Percentiles rank a stretch among this genome's conserved stretches.
These are phyloP conservation scores for Diaporthe vaccinii DNA, from an alignment of 2,329 filamentous ascomycete genomes.

Conservation along the genomic window DNA sequence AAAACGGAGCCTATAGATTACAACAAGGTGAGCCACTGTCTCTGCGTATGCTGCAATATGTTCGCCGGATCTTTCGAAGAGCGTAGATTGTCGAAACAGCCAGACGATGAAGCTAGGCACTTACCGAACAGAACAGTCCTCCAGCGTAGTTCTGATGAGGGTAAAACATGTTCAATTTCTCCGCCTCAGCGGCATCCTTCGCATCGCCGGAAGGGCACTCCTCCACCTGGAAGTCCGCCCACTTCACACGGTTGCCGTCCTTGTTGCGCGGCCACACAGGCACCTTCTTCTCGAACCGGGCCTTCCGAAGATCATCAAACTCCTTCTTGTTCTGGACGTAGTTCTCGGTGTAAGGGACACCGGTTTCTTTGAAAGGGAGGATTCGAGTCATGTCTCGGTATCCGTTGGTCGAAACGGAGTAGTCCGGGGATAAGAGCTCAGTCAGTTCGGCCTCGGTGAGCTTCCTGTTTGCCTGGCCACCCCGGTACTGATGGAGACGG, in stretches of 20 bases:
- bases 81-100: too few relatives aligned
- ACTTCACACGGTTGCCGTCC: background rate
- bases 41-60: background rate
- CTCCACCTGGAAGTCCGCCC: background rate
- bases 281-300: background rate
- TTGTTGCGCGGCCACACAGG: background rate
- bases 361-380: background rate
- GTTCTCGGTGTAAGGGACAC: constrained; percentile 5
- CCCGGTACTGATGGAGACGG: background rate
- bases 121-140: constrained; percentile 9
- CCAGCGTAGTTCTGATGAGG: constrained; percentile 13
- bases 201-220: background rate
- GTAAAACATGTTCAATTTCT: background rate
- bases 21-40: background rate
- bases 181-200: background rate
- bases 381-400: background rate
- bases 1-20: background rate
- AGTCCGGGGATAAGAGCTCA: background rate
- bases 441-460: background rate
- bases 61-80: too few relatives aligned
- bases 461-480: background rate
- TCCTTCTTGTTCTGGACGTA: background rate
- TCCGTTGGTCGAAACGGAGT: background rate
- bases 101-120: background rate
- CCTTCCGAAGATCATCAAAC: constrained; percentile 3